Evolutionary conservation across 192 early-diverging fungal species (phyloP).

Genomic region (Coemansia sp.): DNA sequence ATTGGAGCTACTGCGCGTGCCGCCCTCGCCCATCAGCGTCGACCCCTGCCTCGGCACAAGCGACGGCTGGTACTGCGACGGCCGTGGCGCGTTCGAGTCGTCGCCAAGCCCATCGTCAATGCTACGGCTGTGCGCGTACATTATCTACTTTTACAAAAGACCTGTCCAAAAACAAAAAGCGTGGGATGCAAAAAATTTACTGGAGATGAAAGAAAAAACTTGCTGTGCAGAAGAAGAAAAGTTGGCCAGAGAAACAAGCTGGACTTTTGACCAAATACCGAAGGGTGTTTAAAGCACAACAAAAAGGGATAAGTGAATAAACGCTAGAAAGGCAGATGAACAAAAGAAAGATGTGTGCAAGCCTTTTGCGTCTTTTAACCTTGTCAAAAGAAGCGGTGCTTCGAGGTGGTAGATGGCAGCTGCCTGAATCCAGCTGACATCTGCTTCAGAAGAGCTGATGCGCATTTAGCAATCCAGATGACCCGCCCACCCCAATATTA

Average conservation of each 20-base stretch:
- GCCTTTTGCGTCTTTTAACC: neutral
- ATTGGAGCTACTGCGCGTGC: constrained; percentile 9
- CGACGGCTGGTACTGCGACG: constrained; percentile 15
- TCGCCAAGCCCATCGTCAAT: constrained; percentile 1
- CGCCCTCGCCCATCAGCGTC: neutral
- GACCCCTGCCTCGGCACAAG: neutral
- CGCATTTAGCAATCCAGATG: neutral
- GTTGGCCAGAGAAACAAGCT: neutral
- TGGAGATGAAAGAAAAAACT: neutral
- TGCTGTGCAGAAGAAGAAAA: constrained; percentile 1
- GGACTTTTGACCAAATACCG: too few relatives aligned
- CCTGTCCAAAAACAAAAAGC: neutral
- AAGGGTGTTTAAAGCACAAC: neutral
- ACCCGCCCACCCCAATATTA: neutral
- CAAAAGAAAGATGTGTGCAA: neutral
- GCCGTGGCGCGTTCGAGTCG: constrained; percentile 19
- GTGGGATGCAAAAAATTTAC: neutral
- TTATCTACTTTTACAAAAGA: neutral
- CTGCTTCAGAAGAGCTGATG: neutral
- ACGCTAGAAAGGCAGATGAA: neutral
- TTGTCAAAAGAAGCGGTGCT: neutral
- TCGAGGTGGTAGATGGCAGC: neutral
- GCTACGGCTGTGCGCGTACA: neutral
- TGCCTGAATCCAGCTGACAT: neutral
- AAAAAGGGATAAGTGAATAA: neutral